These are phyloP conservation scores for Aaosphaeria pasadenensis DNA, from an alignment of 2,329 filamentous ascomycete species.

Conservation along the genomic window DNA sequence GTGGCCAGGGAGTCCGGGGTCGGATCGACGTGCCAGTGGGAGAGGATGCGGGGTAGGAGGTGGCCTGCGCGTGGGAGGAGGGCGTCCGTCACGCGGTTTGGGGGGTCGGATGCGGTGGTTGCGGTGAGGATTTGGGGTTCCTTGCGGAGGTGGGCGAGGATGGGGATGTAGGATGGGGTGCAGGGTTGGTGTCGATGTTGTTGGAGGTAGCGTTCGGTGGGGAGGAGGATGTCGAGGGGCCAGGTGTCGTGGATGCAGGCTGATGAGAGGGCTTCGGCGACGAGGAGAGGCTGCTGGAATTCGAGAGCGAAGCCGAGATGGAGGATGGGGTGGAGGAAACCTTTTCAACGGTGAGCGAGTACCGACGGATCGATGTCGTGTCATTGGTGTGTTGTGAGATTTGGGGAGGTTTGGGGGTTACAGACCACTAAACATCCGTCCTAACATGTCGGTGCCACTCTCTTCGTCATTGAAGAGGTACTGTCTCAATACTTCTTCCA, in stretches of 20 bases:
- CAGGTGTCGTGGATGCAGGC: slow-evolving; percentile 62
- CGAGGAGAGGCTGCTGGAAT: slow-evolving; percentile 72
- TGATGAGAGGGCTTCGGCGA: slow-evolving; percentile 76
- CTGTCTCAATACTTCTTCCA: slow-evolving; percentile 13
- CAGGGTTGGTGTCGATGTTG: slow-evolving; percentile 9
- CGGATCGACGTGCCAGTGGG: slow-evolving; percentile 47
- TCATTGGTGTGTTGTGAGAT: neutral
- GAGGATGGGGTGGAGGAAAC: slow-evolving; percentile 74
- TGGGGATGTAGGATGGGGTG: slow-evolving; percentile 45
- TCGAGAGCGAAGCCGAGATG: slow-evolving; percentile 80
- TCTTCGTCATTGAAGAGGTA: slow-evolving; percentile 12
- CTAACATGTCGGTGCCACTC: slow-evolving; percentile 15
- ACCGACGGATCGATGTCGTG: too few relatives aligned
- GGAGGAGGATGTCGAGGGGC: slow-evolving; percentile 51
- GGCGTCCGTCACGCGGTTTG: slow-evolving; percentile 63
- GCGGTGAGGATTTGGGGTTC: slow-evolving; percentile 56
- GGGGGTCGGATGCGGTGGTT: slow-evolving; percentile 46
- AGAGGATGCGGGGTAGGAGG: slow-evolving; percentile 59
- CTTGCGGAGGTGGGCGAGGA: slow-evolving; percentile 57
- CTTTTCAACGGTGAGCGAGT: slow-evolving; percentile 34
- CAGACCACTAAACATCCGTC: slow-evolving; percentile 8
- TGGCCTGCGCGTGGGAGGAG: slow-evolving; percentile 59
- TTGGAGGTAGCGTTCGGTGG: slow-evolving; percentile 47
- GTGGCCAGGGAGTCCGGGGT: slow-evolving; percentile 52
- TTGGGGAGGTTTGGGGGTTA: neutral